Conservation (phyloP, 1,139 yeast species). For the Hansenula anomala region DNA sequence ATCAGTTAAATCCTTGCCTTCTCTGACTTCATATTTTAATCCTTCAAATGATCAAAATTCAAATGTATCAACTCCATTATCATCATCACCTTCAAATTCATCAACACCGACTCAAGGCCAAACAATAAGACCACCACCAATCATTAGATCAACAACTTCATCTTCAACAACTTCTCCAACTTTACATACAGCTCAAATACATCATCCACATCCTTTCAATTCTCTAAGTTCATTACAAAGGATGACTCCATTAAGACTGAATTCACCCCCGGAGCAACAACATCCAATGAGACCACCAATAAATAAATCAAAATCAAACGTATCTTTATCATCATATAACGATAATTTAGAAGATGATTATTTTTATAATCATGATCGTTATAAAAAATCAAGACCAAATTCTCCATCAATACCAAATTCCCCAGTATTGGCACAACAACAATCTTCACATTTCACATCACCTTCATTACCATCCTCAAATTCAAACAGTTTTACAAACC, state of each 20-base stretch:
- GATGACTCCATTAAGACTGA: slow-evolving; percentile 47
- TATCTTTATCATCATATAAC: slow-evolving; percentile 24
- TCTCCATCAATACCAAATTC: slow-evolving; percentile 68
- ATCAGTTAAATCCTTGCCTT: slow-evolving; percentile 57
- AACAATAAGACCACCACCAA: slow-evolving; percentile 21
- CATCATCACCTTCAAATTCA: neutral
- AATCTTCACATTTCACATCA: slow-evolving; percentile 18
- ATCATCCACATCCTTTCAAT: slow-evolving; percentile 32
- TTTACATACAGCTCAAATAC: slow-evolving; percentile 20
- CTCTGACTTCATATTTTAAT: slow-evolving; percentile 54
- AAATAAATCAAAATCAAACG: slow-evolving; percentile 22
- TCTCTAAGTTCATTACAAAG: slow-evolving; percentile 46
- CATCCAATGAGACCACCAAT: slow-evolving; percentile 4
- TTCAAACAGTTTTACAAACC: slow-evolving; percentile 37
- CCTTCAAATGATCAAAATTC: slow-evolving; percentile 3
- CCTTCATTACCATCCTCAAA: slow-evolving; percentile 13
- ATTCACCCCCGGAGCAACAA: slow-evolving; percentile 14
- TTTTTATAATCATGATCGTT: slow-evolving; percentile 41
- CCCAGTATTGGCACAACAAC: slow-evolving; percentile 36
- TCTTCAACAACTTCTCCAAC: slow-evolving; percentile 16
- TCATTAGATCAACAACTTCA: slow-evolving; percentile 1
- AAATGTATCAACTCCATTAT: neutral
- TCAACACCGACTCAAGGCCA: slow-evolving; percentile 14
- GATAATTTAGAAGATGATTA: slow-evolving; percentile 38
- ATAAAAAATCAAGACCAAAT: slow-evolving; percentile 71